Evolutionary conservation across 192 early-diverging fungal genomes (phyloP), one percentile per base, ranked within the genome.

Genomic region (Chytriomyces confervae): DNA sequence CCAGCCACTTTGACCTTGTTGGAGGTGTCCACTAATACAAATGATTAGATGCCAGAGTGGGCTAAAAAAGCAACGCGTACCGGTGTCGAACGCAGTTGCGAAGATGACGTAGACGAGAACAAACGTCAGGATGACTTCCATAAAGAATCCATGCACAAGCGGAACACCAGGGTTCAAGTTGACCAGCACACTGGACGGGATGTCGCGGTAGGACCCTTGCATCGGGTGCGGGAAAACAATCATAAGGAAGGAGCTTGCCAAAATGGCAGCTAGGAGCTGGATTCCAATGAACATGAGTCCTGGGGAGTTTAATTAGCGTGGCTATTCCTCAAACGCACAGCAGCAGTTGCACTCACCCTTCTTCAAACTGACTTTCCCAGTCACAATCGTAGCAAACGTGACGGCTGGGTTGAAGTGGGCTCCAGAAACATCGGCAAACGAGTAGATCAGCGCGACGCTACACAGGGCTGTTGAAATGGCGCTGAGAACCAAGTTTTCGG

Each of bases 361-460:
- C 50, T 82, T 79, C 50, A 88, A 69, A 44, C 85, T 86, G 13
- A 80, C 79, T 66, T 90, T 90, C 44, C 89, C 89, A 0, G 88
- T 87, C 5, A 90, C 82, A 49, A 89, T 86, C 0, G 83, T 85
- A 11, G 84, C 89, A 77, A 89, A 89, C 23, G 89, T 90, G 7
- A 90, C 89, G 18, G 89, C 89, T 29, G 89, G 89, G 80, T 90
- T 90, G 78, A 90, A 90, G 67, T 90, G 89, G 7, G 89, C 89
- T 67, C 89, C 89, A 24, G 86, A 88, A 11, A 90, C 89, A 80
- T 90, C 89, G 24, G 89, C 89, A 85, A 90, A 90, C 7, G 87
- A 88, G 78, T 90, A 90, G 61, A 90, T 89, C 11, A 89, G 67
- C 0, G 89, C 89, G 60, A 90, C 85, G 10, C 73, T 48, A 18